These are phyloP conservation scores for Trapa bicornis DNA, from an alignment of 345 rosid species.

Conservation along the genomic window DNA sequence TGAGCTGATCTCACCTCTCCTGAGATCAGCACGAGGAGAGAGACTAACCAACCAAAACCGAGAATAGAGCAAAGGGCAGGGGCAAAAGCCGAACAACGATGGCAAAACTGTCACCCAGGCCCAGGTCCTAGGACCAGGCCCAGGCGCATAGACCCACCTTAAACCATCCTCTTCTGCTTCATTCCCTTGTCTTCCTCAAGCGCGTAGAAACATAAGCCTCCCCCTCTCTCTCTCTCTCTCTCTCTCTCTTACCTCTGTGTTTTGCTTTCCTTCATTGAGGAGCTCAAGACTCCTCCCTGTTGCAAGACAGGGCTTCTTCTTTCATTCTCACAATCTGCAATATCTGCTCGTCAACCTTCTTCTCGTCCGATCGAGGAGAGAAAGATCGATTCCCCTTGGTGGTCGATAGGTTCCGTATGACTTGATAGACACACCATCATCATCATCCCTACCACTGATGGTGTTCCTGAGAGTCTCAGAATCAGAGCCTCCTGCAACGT, in stretches of 20 bases:
- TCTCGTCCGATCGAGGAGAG: no score
- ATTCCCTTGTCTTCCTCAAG: no score
- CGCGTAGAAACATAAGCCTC: not conserved
- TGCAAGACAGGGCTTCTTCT: not conserved
- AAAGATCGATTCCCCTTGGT: not conserved
- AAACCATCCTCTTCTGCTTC: no score
- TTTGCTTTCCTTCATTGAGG: not conserved
- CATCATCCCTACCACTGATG: not conserved
- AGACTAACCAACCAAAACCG: no score
- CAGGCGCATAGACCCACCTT: no score
- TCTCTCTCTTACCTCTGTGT: not conserved
- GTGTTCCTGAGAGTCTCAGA: not conserved
- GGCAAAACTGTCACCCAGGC: no score
- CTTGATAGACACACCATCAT: no score
- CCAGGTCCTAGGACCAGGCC: no score
- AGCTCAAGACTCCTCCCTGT: not conserved
- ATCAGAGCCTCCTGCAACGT: slow-evolving; percentile 25
- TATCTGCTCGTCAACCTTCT: not conserved
- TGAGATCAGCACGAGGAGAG: no score
- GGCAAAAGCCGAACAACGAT: no score
- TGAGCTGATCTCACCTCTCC: no score
- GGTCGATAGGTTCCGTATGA: not conserved
- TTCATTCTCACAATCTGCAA: not conserved
- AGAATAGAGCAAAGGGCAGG: no score
- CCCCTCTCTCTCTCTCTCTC: not conserved